phyloP scores from a whole-genome alignment of 495 filamentous ascomycete genomes.

The Hypomontagnella submonticulosa region DNA sequence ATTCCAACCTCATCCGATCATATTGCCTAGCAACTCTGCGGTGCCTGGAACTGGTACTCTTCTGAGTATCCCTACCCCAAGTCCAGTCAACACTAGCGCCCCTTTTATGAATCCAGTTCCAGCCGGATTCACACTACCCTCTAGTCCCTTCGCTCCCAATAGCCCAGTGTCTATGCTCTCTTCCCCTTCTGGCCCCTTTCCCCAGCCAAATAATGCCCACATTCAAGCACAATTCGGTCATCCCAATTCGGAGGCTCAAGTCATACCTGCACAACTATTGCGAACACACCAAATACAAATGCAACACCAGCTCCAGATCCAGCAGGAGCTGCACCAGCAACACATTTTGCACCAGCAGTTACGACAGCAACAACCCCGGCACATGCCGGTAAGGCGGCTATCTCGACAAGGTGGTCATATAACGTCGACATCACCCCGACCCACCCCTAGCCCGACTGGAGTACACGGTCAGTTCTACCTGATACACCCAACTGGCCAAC shows the following conservation, averaged over 20 bases:
- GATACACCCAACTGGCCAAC: not conserved
- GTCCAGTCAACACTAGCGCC: not conserved
- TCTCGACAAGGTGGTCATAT: constrained; percentile 1
- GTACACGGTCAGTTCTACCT: not conserved
- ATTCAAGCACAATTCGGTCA: not conserved
- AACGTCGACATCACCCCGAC: not conserved
- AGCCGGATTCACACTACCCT: constrained; percentile 6
- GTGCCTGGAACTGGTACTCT: not conserved
- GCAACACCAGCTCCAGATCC: not conserved
- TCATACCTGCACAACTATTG: not conserved
- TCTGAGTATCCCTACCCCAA: not conserved
- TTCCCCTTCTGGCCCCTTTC: not conserved
- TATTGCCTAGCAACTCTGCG: constrained; percentile 3
- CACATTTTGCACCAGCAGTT: not conserved
- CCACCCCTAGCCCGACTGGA: not conserved
- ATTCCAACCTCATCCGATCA: not conserved
- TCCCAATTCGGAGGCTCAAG: not conserved
- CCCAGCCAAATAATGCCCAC: not conserved
- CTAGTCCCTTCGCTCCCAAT: not conserved
- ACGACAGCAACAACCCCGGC: constrained; percentile 2
- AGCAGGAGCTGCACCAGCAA: not conserved
- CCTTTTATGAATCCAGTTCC: not conserved
- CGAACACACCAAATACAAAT: not conserved
- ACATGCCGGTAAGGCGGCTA: constrained; percentile 11
- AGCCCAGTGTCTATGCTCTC: not conserved